Evolutionary conservation across 202 grass and related monocot species (phyloP).

Genomic region (Brachypodium distachyon): DNA sequence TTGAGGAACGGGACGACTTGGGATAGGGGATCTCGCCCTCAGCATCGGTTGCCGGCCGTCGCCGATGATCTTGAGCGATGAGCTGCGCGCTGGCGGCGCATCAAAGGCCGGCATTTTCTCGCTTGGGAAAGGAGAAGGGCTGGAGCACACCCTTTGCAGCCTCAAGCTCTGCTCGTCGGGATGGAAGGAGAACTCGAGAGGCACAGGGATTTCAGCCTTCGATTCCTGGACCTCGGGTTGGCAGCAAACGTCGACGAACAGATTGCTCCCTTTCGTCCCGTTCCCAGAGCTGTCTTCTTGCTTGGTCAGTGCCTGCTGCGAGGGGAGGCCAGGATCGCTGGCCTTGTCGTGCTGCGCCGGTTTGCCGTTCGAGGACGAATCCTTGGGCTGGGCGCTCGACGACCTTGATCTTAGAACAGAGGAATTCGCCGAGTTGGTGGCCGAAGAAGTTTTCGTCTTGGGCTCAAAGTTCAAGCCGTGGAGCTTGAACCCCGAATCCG

Average conservation of each 20-base stretch:
- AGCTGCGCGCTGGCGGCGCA: not conserved
- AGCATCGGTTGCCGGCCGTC: conserved; percentile 11
- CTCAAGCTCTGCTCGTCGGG: conserved; percentile 18
- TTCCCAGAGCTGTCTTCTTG: not conserved
- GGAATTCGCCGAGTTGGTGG: not conserved
- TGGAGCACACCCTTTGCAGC: conserved; percentile 29
- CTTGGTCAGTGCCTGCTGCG: not conserved
- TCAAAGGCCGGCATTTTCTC: not conserved
- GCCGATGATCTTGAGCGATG: not conserved
- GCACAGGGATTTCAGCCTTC: not conserved
- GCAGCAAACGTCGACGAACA: not conserved
- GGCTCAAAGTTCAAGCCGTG: conserved; percentile 47
- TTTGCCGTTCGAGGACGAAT: not conserved
- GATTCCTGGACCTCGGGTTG: not conserved
- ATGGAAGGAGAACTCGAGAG: conserved; percentile 43
- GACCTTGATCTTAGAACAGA: not conserved
- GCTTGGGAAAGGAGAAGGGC: conserved; percentile 26
- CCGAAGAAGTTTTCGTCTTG: not conserved
- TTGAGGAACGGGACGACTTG: conserved; percentile 42
- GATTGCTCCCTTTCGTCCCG: not conserved
- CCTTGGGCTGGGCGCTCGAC: not conserved
- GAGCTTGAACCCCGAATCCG: conserved; percentile 28
- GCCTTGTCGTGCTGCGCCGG: not conserved
- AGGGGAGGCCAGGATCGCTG: not conserved
- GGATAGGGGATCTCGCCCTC: conserved; percentile 60